These are phyloP conservation scores for Claviceps purpurea DNA, from an alignment of 2,329 filamentous ascomycete species.

Conservation along the genomic window DNA sequence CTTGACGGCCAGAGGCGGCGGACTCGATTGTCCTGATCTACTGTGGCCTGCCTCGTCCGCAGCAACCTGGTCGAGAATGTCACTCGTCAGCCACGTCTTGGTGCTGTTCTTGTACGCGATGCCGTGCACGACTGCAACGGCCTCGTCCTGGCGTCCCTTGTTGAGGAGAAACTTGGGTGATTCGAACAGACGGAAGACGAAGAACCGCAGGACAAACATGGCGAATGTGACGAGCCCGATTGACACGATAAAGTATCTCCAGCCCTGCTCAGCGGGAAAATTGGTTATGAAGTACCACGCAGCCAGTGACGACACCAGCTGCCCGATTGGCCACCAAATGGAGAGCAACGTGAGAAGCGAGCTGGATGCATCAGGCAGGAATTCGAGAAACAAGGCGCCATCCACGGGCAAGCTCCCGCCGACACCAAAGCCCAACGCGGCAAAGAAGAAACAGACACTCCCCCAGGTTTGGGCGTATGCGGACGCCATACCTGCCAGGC, in stretches of 20 bases:
- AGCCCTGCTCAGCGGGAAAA: slow-evolving; percentile 56
- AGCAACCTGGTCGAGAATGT: slow-evolving; percentile 46
- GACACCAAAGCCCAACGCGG: slow-evolving; percentile 52
- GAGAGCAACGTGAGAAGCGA: slow-evolving; percentile 67
- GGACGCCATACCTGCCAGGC: slow-evolving; percentile 58
- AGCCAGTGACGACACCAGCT: slow-evolving; percentile 56
- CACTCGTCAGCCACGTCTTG: slow-evolving; percentile 65
- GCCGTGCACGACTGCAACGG: slow-evolving; percentile 66
- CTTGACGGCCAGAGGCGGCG: slow-evolving; percentile 3
- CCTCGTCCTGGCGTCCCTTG: slow-evolving; percentile 62
- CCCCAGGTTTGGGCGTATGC: slow-evolving; percentile 58
- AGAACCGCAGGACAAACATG: slow-evolving; percentile 70
- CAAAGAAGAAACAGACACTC: slow-evolving; percentile 44
- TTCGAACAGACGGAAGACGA: slow-evolving; percentile 70
- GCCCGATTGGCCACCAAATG: slow-evolving; percentile 77
- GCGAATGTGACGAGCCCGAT: slow-evolving; percentile 59
- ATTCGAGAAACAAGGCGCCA: slow-evolving; percentile 71
- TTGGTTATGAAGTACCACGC: slow-evolving; percentile 66
- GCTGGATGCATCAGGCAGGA: slow-evolving; percentile 61
- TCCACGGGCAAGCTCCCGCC: slow-evolving; percentile 70
- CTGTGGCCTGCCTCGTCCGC: slow-evolving; percentile 21
- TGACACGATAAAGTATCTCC: slow-evolving; percentile 60
- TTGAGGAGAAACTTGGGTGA: slow-evolving; percentile 75
- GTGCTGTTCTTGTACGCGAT: slow-evolving; percentile 58
- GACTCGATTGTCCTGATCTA: slow-evolving; percentile 11